phyloP scores from a whole-genome alignment of 148 eudicot species.

The Spergularia marina region DNA sequence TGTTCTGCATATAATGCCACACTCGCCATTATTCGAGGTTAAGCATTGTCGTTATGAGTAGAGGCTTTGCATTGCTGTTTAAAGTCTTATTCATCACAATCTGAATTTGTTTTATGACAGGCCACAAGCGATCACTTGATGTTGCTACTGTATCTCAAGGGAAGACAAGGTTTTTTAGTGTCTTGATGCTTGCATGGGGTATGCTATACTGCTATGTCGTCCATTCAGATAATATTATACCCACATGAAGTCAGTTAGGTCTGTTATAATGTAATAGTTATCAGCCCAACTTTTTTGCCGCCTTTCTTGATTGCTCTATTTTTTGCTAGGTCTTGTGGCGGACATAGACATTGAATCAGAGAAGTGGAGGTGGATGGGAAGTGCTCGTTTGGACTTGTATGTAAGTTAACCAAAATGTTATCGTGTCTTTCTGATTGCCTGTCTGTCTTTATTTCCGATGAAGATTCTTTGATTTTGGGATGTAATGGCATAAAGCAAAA shows the following conservation, averaged over 20 bases:
- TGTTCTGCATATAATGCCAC: conserved; percentile 67
- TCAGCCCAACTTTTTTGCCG: neutral
- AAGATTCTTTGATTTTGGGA: too few species aligned
- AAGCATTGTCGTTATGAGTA: neutral
- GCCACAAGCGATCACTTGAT: conserved; percentile 72
- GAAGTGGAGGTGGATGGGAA: conserved; percentile 97
- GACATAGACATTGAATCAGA: conserved; percentile 97
- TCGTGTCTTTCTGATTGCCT: neutral
- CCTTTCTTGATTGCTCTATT: conserved; percentile 13
- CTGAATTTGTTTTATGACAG: conserved; percentile 35
- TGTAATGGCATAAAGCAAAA: too few species aligned
- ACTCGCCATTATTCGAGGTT: conserved; percentile 82
- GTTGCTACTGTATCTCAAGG: conserved; percentile 84
- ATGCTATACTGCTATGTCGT: conserved; percentile 12
- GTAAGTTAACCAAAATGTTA: conserved; percentile 37
- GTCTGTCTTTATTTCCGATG: neutral
- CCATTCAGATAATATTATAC: neutral
- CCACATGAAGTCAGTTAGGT: neutral
- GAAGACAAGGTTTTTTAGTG: conserved; percentile 66
- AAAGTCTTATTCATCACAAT: neutral
- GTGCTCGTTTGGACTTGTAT: conserved; percentile 82
- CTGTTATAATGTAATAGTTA: conserved; percentile 2
- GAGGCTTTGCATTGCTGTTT: neutral
- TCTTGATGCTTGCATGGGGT: conserved; percentile 99
- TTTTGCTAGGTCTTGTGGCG: conserved; percentile 71